Conservation (phyloP, 2,329 filamentous ascomycete genomes). For the Daldinia eschscholtzii region DNA sequence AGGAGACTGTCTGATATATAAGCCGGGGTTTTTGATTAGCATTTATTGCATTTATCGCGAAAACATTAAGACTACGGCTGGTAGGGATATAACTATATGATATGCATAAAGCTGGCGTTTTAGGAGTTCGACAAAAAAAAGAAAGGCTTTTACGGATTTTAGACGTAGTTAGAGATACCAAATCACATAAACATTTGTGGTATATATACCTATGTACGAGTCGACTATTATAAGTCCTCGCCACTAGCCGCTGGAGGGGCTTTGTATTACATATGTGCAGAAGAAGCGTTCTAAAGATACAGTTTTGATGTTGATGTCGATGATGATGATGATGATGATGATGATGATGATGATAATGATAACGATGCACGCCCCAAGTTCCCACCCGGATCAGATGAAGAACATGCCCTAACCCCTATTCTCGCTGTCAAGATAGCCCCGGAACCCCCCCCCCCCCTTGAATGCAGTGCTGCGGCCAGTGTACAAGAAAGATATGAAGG, state of each 20-base stretch:
- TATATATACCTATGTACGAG: constrained; percentile 17
- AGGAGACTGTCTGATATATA: constrained; percentile 39
- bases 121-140: constrained; percentile 14
- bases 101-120: constrained; percentile 46
- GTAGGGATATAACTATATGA: neutral
- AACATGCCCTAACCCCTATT: constrained; percentile 40
- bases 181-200: constrained; percentile 29
- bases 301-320: constrained; percentile 30
- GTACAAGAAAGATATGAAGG: constrained; percentile 44
- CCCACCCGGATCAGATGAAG: constrained; percentile 43
- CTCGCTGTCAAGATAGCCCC: constrained; percentile 35
- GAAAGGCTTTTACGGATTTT: neutral
- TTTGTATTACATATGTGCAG: constrained; percentile 46
- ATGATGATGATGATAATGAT: constrained; percentile 20
- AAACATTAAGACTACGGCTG: neutral
- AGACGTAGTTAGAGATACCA: constrained; percentile 30
- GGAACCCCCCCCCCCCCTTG: constrained; percentile 43
- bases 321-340: constrained; percentile 23
- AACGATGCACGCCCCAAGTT: constrained; percentile 41
- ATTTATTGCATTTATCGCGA: neutral
- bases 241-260: constrained; percentile 8
- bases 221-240: constrained; percentile 27
- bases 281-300: constrained; percentile 43
- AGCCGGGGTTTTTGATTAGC: neutral
- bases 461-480: constrained; percentile 47